A percentile compares a stretch with the other conserved stretches of the same genome.
These are phyloP conservation scores for Aspergillus hiratsukae DNA, from an alignment of 2,329 filamentous ascomycete genomes.

Conservation along the genomic window DNA sequence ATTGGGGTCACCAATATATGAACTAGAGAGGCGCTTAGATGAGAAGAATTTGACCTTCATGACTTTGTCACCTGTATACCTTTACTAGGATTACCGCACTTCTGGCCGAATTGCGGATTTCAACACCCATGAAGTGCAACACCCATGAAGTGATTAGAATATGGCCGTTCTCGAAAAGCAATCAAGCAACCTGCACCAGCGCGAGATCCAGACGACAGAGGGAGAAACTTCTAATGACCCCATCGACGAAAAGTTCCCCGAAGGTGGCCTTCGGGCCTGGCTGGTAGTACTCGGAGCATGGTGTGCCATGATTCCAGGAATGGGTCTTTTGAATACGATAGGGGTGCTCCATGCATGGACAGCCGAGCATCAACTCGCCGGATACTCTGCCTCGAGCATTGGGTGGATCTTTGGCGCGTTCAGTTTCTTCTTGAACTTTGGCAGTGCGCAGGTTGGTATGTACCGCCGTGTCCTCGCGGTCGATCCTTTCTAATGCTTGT, in stretches of 20 bases:
- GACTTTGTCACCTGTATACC: not conserved
- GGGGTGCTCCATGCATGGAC: constrained; percentile 40
- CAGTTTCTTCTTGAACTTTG: constrained; percentile 37
- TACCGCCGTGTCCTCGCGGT: not conserved
- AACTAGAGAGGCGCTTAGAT: not conserved
- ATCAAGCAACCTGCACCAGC: not conserved
- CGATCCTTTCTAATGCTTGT: constrained; percentile 2
- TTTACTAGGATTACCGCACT: no score
- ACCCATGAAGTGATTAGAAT: no score
- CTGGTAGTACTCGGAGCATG: constrained; percentile 41
- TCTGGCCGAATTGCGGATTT: no score
- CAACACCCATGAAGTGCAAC: no score
- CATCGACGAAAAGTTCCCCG: constrained; percentile 20
- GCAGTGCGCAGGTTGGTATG: constrained; percentile 19
- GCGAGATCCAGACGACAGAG: not conserved
- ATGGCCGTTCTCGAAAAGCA: not conserved
- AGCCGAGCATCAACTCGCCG: constrained; percentile 31
- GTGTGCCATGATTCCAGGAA: constrained; percentile 31
- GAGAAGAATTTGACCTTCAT: not conserved
- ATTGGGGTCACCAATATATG: not conserved
- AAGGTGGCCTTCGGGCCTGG: constrained; percentile 42
- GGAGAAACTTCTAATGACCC: not conserved
- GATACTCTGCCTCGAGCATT: constrained; percentile 31
- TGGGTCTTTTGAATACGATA: constrained; percentile 40
- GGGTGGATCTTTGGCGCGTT: constrained; percentile 42